Evolutionary conservation across 768 basidiomycete species (phyloP), one percentile per base, ranked within the genome.

Genomic region (Lentinus brumalis): DNA sequence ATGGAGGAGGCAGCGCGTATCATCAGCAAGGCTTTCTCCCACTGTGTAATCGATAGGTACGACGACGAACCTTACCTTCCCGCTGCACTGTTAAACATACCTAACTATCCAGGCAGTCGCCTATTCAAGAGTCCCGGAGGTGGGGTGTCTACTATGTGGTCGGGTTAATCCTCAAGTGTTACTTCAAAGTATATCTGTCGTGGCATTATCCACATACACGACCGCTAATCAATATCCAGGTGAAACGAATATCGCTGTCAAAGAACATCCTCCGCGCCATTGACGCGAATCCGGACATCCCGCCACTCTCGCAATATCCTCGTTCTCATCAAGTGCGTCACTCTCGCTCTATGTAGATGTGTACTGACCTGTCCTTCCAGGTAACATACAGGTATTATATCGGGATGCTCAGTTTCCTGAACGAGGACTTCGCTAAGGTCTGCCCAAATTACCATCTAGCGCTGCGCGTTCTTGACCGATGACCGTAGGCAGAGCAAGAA

Each of bases 141-240:
- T 91, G 94, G 94, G 88, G 94, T 0, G 83, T 95, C 2, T 98
- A 98, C 76, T 92, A 94, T 68, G 85, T 97, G 14, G 95, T 96
- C 0, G 91, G 89, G 15, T 78, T 96, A 52, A 88, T 95, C 57
- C 77, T 99, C 73, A 98, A 98, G 74, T 91, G 87, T 50, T 98
- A 98, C 77, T 98, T 98, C 81, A 87, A 88, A 67, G 96, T 86
- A 74, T 73, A 89, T 80, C 11, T 26, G 15, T 26, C 4, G 12
- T 21, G 30, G 38, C 40, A 18, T 1, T 39, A 53, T 5, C 14
- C 29, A 42, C 26, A 18, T 12, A 16, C 40, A 52, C 12, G 35
- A n/a, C 50, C 35, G 15, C 14, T 14, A 49, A 14, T 56, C 53
- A 9, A 18, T 41, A 11, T 29, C 38, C 68, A 96, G 96, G 86